Base-by-base conservation (phyloP, 2,329 filamentous ascomycete species). In the Penicillium sp. region DNA sequence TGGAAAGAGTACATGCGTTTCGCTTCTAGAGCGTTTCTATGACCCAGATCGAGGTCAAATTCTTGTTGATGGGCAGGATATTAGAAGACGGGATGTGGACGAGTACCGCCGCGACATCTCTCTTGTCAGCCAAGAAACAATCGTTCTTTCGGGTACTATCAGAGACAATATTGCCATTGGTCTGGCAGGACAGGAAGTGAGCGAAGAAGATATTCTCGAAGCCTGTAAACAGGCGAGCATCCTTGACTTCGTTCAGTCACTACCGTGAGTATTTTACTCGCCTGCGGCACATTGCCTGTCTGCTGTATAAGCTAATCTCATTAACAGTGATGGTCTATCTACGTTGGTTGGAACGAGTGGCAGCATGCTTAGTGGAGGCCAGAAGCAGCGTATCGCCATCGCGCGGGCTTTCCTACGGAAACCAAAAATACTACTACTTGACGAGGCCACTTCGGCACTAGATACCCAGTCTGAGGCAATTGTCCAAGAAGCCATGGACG, bases 401-500 rank as follows among this genome's bases (percentile, higher is more conserved):
- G 81, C 82, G 1, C 72, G 81, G 8, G 81, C 82, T 0, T 67
- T 85, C 7, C 73, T 84, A 6, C 74, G 81, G 1, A 75, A 78
- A 19, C 82, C 82, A 0, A 66, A 70, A 6, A 65, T 86, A 3
- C 67, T 86, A 2, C 69, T 86, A 0, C 72, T 86, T 0, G 84
- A 86, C 49, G 83, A 86, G 66, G 82, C 84, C 3, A 85, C 83
- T 0, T 79, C 75, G 1, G 79, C 76, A 47, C 76, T 90, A 0
- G 87, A 90, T 59, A 84, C 84, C 0, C 81, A 86, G 62, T 84
- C 81, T 0, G 87, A 90, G 67, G 81, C 81, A 58, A 74, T 86
- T 1, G 84, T 90, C 9, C 86, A 92, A 70, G 77, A 76, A 0
- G 87, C 88, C 0, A 84, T 92, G 65, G 86, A 90, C 75, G 84